Base-by-base conservation (phyloP, 176 grass and related monocot genomes). In the Eremochloa ophiuroides region DNA sequence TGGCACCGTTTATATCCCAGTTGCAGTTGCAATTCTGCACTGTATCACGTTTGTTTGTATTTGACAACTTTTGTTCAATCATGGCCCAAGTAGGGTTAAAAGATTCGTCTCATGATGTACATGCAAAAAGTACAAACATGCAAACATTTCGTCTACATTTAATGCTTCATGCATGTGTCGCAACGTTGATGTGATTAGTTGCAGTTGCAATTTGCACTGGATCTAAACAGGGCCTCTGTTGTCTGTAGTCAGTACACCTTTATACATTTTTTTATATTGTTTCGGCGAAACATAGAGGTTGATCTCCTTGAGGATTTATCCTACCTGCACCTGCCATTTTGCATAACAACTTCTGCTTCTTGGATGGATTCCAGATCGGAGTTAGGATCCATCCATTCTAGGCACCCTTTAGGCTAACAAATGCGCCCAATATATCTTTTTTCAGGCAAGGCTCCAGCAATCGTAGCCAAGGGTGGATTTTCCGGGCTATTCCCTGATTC, bases 401-500 rank as follows among this genome's bases (percentile, higher is more conserved):
- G 43, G 65, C 14, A 58, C 37, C 12, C 22, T 28, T 16, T 68
- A 43, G 42, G 67, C 75, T 86, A 74, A 76, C 66, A 53, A 23
- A 20, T 25, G 3, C 15, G 4, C 40, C 73, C 40, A 14, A 2
- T 29, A n/a, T 1, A 28, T 28, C 4, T 26, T 61, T 61, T 86
- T 87, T 69, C 87, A 97, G 94, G 94, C 61, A 66, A 89, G 17
- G 89, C 91, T 61, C 94, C 94, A 2, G 47, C 78, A 55, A 43
- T 97, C 58, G 76, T 97, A 71, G 91, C 94, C 59, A 94, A 86
- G 71, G 94, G 94, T 55, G 94, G 94, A 14, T 94, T 97, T 68
- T 97, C 94, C 20, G 94, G 94, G 30, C 26, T 97, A 34, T 97
- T 94, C 81, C 94, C 94, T 2, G 91, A 94, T 84, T 97, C 94